Base-by-base conservation (phyloP, 129 eudicot species). In the Calendula officinalis region DNA sequence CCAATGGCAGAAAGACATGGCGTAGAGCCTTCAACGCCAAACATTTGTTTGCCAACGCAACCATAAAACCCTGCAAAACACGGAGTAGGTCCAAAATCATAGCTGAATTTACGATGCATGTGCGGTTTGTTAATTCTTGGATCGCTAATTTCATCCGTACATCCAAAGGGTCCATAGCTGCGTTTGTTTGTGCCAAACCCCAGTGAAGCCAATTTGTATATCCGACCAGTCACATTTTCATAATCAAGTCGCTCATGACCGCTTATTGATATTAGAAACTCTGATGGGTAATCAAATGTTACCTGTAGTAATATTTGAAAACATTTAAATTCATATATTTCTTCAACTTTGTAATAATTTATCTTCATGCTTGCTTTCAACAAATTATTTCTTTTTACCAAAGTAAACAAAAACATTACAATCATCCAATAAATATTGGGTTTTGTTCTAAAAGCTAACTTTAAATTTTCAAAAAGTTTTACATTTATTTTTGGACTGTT, bases 121-220 rank as follows among this genome's bases (percentile, higher is more conserved):
- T 47, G 7, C 52, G 14, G 5, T 12, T 47, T 12, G 17, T 3
- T 15, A 17, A 47, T 22, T 22, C 30, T 22, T 22, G 52, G 7
- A 47, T 13, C 52, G 2, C 52, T 17, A 17, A n/a, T 13, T 10
- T 12, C 14, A 22, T 22, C 30, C 2, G 52, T 47, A 6, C 15
- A 11, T 47, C 52, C 52, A 47, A 47, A 47, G 22, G 52, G 52
- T 47, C 52, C 52, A 47, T 47, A 47, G 7, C n/a, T 47, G 52
- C 52, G 16, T 47, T 13, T 47, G 14, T 47, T 47, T 14, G 16
- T 46, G 12, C 51, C 51, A 6, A 46, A 45, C 4, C 14, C 50
- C 10, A 45, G 2, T 45, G 50, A 5, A 9, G 2, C 16, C 4
- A 46, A n/a, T 12, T 5, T 22, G 30, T 22, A 22, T 22, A 22